Evolutionary conservation across 2,329 filamentous ascomycete genomes (phyloP).

Genomic region (Colletotrichum australisinense): DNA sequence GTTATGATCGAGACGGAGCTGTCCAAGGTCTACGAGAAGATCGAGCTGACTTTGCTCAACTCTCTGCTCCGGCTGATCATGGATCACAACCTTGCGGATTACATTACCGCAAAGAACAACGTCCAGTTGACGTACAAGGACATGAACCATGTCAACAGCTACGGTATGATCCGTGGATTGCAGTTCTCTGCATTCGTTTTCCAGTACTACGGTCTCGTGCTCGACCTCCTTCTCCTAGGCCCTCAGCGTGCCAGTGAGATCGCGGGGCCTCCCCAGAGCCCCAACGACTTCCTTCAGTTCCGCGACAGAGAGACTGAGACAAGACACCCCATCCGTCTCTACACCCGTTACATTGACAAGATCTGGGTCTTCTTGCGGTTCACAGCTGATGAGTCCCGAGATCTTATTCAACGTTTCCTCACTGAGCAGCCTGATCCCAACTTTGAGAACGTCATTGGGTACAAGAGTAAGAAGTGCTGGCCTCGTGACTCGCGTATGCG

Average conservation of each 20-base stretch:
- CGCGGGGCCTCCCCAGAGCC: slow-evolving; percentile 90
- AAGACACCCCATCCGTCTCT: slow-evolving; percentile 95
- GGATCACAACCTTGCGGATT: slow-evolving; percentile 99
- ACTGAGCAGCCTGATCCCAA: slow-evolving; percentile 99
- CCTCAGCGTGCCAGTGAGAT: slow-evolving; percentile 98
- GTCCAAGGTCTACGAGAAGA: slow-evolving; percentile 99
- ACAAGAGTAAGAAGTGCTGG: slow-evolving; percentile 99
- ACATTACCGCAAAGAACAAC: slow-evolving; percentile 99
- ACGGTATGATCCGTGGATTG: slow-evolving; percentile 96
- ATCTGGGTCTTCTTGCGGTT: slow-evolving; percentile 99
- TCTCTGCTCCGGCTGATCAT: slow-evolving; percentile 93
- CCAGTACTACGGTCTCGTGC: slow-evolving; percentile 96
- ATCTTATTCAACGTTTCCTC: slow-evolving; percentile 96
- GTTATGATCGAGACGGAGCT: slow-evolving; percentile 98
- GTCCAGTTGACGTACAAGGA: slow-evolving; percentile 99
- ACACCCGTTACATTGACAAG: slow-evolving; percentile 96
- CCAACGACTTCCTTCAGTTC: slow-evolving; percentile 98
- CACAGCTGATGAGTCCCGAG: slow-evolving; percentile 90
- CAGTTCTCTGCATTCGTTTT: slow-evolving; percentile 99
- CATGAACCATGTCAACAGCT: slow-evolving; percentile 99
- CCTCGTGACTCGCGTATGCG: slow-evolving; percentile 97
- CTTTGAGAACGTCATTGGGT: slow-evolving; percentile 99
- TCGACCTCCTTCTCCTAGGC: slow-evolving; percentile 91
- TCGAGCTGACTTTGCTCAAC: slow-evolving; percentile 95
- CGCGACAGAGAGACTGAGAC: slow-evolving; percentile 92